phyloP scores from a whole-genome alignment of 192 early-diverging fungal species.

The Coemansia reversa region DNA sequence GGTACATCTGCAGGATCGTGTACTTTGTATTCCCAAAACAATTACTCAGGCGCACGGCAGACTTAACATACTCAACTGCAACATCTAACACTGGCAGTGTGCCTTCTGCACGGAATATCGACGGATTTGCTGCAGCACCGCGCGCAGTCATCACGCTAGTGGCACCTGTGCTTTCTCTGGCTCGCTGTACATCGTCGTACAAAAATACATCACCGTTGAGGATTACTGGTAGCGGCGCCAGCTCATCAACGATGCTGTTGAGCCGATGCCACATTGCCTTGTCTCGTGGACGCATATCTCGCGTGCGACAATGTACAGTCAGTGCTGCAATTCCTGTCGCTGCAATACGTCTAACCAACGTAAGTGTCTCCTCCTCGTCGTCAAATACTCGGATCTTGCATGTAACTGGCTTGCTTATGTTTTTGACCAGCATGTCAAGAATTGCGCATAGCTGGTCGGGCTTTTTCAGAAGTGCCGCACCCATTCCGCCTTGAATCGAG shows the following conservation, averaged over 20 bases:
- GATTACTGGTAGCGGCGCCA: slow-evolving; percentile 78
- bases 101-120: slow-evolving; percentile 78
- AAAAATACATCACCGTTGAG: slow-evolving; percentile 89
- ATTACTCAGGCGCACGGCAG: slow-evolving; percentile 69
- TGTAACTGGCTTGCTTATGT: slow-evolving; percentile 75
- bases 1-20: slow-evolving; percentile 82
- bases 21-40: slow-evolving; percentile 89
- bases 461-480: slow-evolving; percentile 81
- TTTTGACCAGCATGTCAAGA: slow-evolving; percentile 67
- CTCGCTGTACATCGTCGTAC: slow-evolving; percentile 60
- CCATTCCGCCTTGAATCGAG: slow-evolving; percentile 92
- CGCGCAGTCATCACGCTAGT: slow-evolving; percentile 90
- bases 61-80: slow-evolving; percentile 66
- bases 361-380: slow-evolving; percentile 74
- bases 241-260: slow-evolving; percentile 64
- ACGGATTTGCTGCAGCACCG: slow-evolving; percentile 81
- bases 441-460: slow-evolving; percentile 83
- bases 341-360: slow-evolving; percentile 78
- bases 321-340: slow-evolving; percentile 83
- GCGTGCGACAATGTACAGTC: slow-evolving; percentile 84
- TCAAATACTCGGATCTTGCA: slow-evolving; percentile 86
- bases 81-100: slow-evolving; percentile 56
- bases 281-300: slow-evolving; percentile 73
- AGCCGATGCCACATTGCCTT: slow-evolving; percentile 85
- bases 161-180: slow-evolving; percentile 61